Conservation (phyloP, 306 rosid genomes). For the Begonia masoniana region DNA sequence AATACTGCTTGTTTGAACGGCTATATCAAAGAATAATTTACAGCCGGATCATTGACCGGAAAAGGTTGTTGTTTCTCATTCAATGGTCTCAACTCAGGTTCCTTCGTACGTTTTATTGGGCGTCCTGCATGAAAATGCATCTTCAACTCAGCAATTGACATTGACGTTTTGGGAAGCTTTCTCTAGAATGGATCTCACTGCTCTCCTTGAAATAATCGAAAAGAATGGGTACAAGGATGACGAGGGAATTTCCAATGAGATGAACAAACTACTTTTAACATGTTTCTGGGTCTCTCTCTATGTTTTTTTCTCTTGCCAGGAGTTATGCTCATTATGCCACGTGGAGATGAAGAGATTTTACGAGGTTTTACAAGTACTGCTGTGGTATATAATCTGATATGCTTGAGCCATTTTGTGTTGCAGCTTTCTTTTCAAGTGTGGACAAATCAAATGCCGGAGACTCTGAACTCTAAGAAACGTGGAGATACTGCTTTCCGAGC, state of each 20-base stretch:
- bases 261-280: neutral
- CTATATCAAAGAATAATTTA: too few species aligned
- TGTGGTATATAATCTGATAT: neutral
- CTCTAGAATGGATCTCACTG: slow-evolving; percentile 79
- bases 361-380: too few species aligned
- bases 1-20: too few species aligned
- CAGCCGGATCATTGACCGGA: slow-evolving; percentile 1
- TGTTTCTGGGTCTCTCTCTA: too few species aligned
- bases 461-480: slow-evolving; percentile 75
- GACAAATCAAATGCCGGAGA: slow-evolving; percentile 95
- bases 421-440: slow-evolving; percentile 98
- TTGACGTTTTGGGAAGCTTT: slow-evolving; percentile 90
- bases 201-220: slow-evolving; percentile 80
- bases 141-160: slow-evolving; percentile 46
- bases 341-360: too few species aligned
- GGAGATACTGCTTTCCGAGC: slow-evolving; percentile 91
- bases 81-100: slow-evolving; percentile 45
- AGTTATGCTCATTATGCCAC: too few species aligned
- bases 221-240: slow-evolving; percentile 94
- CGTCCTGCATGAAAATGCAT: slow-evolving; percentile 39
- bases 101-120: slow-evolving; percentile 71
- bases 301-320: too few species aligned
- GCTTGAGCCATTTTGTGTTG: slow-evolving; percentile 14
- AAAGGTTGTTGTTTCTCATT: slow-evolving; percentile 39
- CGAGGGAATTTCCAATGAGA: slow-evolving; percentile 96